A percentile compares a stretch with the other conserved stretches of the same genome.
phyloP scores from a whole-genome alignment of 2,329 filamentous ascomycete genomes.

The Aspergillus ustus region DNA sequence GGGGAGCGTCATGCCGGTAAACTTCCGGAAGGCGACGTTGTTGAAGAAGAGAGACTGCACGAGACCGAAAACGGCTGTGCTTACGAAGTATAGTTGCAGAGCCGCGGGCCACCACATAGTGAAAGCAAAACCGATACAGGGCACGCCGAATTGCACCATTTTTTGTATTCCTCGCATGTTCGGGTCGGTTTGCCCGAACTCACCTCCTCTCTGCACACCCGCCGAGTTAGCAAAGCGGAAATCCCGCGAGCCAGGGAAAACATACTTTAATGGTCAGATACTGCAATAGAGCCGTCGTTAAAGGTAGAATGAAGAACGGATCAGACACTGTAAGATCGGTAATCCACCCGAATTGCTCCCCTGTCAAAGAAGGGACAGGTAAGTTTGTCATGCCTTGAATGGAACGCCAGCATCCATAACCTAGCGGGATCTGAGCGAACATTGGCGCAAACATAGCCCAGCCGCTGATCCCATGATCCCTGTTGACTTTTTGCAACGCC shows the following conservation, averaged over 20 bases:
- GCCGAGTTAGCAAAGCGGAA: slow-evolving; percentile 8
- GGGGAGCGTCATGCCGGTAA: slow-evolving; percentile 32
- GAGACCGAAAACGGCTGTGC: slow-evolving; percentile 42
- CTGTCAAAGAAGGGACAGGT: slow-evolving; percentile 78
- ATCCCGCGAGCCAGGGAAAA: slow-evolving; percentile 16
- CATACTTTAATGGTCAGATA: slow-evolving; percentile 63
- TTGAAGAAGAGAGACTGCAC: slow-evolving; percentile 54
- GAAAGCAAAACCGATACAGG: slow-evolving; percentile 57
- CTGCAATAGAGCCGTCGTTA: slow-evolving; percentile 61
- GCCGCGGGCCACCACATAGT: slow-evolving; percentile 60
- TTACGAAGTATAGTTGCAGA: slow-evolving; percentile 67
- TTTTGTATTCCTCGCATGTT: slow-evolving; percentile 35
- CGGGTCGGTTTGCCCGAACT: slow-evolving; percentile 40
- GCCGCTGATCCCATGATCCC: slow-evolving; percentile 59
- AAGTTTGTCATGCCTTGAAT: slow-evolving; percentile 74
- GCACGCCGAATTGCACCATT: slow-evolving; percentile 52
- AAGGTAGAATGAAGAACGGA: slow-evolving; percentile 76
- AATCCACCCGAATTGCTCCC: slow-evolving; percentile 77
- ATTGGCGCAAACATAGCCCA: slow-evolving; percentile 57
- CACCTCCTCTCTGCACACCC: slow-evolving; percentile 42
- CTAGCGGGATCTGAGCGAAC: slow-evolving; percentile 70
- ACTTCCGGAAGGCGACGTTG: slow-evolving; percentile 35
- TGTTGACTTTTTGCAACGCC: slow-evolving; percentile 58
- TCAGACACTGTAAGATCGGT: slow-evolving; percentile 75
- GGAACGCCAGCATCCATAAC: slow-evolving; percentile 79